Evolutionary conservation across 2,329 filamentous ascomycete species (phyloP), one percentile per base, ranked within the genome.

Genomic region (Ploettnerulaceae sp.): DNA sequence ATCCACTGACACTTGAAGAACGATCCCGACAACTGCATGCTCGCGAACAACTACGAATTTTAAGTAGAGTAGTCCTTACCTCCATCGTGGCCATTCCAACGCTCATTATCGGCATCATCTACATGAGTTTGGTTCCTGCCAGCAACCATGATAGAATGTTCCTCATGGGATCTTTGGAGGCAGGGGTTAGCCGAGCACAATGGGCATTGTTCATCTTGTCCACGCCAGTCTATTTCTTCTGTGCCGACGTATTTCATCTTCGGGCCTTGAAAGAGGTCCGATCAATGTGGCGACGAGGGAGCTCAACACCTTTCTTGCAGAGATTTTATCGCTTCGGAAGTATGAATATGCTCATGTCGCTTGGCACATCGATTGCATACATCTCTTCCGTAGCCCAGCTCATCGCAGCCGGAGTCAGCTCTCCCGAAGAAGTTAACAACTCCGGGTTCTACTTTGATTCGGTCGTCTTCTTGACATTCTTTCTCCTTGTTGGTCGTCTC

Each of bases 281-380:
- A 51, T 75, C 81, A 0, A 71, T 95, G 53, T 96, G 90, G 90
- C 76, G 84, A 17, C 80, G 71, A 2, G 78, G 81, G 21, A 95
- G 88, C 62, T 79, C 76, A 28, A 83, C 83, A 1, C 86, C 88
- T 0, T 64, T 94, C 3, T 58, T 86, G 12, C 77, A 84, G 56
- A 75, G 90, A 11, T 90, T 96, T 61, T 89, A 89, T 64, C 82
- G 86, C n/a, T 96, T 96, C 60, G 90, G 90, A 7, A 95, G 89
- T 69, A 96, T 96, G 90, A 95, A 95, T 62, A 84, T 94, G 70
- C 76, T 96, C 49, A 90, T 96, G 67, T 93, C 86, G 6, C 74
- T 95, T 2, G 90, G 89, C 5, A 95, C 90, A 0, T 84, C 81
- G 2, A 88, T 96, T 50, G 90, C 90, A 1, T 95, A 95, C 64